phyloP scores from a whole-genome alignment of 2,329 filamentous ascomycete species.

The Neoscytalidium dimidiatum region DNA sequence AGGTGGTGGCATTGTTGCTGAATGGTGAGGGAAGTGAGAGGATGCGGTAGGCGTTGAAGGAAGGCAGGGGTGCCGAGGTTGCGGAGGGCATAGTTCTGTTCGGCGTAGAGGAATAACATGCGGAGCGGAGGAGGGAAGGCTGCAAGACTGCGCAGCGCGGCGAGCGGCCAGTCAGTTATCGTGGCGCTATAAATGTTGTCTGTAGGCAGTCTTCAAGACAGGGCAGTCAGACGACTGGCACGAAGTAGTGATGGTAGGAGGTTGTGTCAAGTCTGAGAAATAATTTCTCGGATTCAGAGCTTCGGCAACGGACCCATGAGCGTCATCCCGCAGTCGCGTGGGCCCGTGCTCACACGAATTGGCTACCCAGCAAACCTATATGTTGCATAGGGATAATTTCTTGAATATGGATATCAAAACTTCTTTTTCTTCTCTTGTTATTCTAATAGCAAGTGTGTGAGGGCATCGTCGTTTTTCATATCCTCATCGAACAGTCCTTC shows the following conservation, averaged over 20 bases:
- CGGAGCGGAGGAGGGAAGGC: too few relatives aligned
- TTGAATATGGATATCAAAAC: too few relatives aligned
- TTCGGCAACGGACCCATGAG: background rate
- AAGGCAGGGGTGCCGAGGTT: background rate
- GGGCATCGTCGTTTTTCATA: too few relatives aligned
- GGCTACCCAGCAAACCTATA: background rate
- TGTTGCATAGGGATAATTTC: too few relatives aligned
- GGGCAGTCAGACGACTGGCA: background rate
- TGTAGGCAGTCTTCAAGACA: background rate
- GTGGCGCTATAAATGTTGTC: too few relatives aligned
- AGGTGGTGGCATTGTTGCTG: background rate
- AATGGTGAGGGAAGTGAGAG: conserved; percentile 8
- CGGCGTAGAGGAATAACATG: too few relatives aligned
- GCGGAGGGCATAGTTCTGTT: background rate
- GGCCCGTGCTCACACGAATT: background rate
- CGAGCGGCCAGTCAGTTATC: too few relatives aligned
- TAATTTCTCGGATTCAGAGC: background rate
- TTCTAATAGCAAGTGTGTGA: background rate
- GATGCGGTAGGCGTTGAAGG: conserved; percentile 21
- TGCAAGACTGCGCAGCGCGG: too few relatives aligned
- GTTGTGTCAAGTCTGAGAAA: background rate
- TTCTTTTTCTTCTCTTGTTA: background rate
- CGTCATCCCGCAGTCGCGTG: background rate
- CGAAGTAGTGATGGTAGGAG: too few relatives aligned
- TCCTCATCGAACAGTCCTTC: conserved; percentile 27